Percentiles rank a stretch among this genome's conserved stretches.
Evolutionary conservation across 768 basidiomycete species (phyloP).

Genomic region (Phylloporus sp.): DNA sequence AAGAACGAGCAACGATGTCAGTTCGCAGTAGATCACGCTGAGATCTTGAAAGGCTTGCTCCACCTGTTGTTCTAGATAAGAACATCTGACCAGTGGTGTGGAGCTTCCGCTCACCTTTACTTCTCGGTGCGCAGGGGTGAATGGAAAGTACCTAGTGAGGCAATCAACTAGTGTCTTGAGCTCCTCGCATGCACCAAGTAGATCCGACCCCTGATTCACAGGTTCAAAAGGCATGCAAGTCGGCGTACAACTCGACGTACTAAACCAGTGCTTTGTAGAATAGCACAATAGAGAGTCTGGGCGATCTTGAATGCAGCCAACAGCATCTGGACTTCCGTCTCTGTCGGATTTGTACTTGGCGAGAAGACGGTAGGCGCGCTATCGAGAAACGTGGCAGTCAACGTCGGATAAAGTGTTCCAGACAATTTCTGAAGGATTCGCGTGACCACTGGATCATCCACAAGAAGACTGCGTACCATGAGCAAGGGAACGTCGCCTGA

Average conservation of each 20-base stretch:
- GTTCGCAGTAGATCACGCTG: slow-evolving; percentile 75
- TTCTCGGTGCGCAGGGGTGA: slow-evolving; percentile 51
- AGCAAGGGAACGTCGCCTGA: slow-evolving; percentile 21
- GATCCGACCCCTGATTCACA: slow-evolving; percentile 23
- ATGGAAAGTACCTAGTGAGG: slow-evolving; percentile 85
- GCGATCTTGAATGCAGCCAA: slow-evolving; percentile 55
- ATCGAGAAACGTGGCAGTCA: slow-evolving; percentile 85
- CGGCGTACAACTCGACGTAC: slow-evolving; percentile 20
- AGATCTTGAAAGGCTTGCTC: slow-evolving; percentile 67
- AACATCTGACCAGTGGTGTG: background rate
- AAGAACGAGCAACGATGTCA: slow-evolving; percentile 61
- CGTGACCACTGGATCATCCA: slow-evolving; percentile 13
- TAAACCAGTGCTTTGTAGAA: slow-evolving; percentile 45
- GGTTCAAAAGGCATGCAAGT: slow-evolving; percentile 1
- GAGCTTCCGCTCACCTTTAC: slow-evolving; percentile 42
- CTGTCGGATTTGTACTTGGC: slow-evolving; percentile 54
- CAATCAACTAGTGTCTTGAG: slow-evolving; percentile 61
- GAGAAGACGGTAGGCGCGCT: slow-evolving; percentile 80
- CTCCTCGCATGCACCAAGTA: slow-evolving; percentile 38
- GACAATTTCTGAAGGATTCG: slow-evolving; percentile 54
- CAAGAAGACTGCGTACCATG: slow-evolving; percentile 21
- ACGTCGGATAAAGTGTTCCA: slow-evolving; percentile 68
- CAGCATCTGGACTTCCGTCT: slow-evolving; percentile 59
- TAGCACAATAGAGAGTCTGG: slow-evolving; percentile 53
- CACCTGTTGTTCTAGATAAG: slow-evolving; percentile 38